Conservation (phyloP, 345 rosid genomes). For the Citrus medica region DNA sequence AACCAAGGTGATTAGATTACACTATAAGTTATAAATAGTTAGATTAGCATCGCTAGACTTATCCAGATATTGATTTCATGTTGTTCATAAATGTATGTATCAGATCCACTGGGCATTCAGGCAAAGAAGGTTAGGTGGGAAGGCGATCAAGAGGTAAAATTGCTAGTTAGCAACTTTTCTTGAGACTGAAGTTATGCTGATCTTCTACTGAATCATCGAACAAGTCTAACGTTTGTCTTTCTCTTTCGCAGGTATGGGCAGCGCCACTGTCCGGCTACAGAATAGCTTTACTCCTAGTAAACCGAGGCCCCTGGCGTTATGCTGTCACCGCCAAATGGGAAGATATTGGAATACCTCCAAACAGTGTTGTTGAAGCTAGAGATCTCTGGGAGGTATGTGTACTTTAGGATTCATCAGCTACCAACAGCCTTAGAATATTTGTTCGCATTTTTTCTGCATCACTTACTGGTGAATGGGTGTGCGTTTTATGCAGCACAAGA, state of each 20-base stretch:
- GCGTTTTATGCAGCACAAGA: slow-evolving; percentile 62
- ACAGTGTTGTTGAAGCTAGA: slow-evolving; percentile 45
- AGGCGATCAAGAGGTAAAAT: slow-evolving; percentile 68
- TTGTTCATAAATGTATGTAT: neutral
- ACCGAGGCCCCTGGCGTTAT: slow-evolving; percentile 36
- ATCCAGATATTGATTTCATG: neutral
- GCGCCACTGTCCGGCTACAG: slow-evolving; percentile 58
- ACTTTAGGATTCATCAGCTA: too few relatives aligned
- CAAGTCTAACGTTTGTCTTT: neutral
- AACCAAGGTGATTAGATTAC: slow-evolving; percentile 58
- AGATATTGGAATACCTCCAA: slow-evolving; percentile 54
- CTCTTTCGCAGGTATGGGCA: slow-evolving; percentile 58
- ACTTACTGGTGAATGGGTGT: slow-evolving; percentile 2
- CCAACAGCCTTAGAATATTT: neutral
- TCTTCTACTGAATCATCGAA: neutral
- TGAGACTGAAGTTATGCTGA: neutral
- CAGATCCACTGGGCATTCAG: slow-evolving; percentile 77
- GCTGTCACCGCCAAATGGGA: slow-evolving; percentile 63
- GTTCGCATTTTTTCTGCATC: neutral
- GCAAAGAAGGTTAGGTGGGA: slow-evolving; percentile 66
- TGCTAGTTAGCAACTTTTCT: neutral
- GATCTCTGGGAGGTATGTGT: slow-evolving; percentile 67
- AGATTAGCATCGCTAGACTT: neutral
- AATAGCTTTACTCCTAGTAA: slow-evolving; percentile 57
- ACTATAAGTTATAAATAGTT: neutral